Evolutionary conservation across 2,329 filamentous ascomycete species (phyloP).

Genomic region (Penicillium verrucosum): DNA sequence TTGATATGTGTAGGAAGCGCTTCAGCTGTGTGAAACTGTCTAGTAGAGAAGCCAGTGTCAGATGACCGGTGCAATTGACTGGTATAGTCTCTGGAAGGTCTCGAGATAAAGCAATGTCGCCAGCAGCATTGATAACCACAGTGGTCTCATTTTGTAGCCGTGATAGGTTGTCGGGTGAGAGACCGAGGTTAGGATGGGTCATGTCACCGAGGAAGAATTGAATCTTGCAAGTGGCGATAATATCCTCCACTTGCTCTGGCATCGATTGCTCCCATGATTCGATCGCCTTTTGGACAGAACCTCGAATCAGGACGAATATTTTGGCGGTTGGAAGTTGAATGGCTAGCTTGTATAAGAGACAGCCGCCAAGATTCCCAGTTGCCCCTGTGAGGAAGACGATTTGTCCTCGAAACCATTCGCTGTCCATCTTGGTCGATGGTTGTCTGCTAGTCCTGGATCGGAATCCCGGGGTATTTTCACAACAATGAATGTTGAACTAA

Average conservation of each 20-base stretch:
- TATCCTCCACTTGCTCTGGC: conserved; percentile 18
- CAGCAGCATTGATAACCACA: conserved; percentile 17
- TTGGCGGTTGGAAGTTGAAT: conserved; percentile 16
- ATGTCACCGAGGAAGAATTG: conserved; percentile 19
- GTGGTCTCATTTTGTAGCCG: conserved; percentile 13
- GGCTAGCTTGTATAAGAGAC: conserved; percentile 19
- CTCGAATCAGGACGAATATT: conserved; percentile 13
- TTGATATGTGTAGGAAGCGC: conserved; percentile 16
- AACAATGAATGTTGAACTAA: not conserved
- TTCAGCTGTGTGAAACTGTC: conserved; percentile 6
- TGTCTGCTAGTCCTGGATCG: no score
- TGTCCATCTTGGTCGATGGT: not conserved
- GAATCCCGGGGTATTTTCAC: not conserved
- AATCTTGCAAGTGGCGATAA: conserved; percentile 20
- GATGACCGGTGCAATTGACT: conserved; percentile 13
- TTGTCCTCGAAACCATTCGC: conserved; percentile 13
- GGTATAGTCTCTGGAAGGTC: conserved; percentile 10
- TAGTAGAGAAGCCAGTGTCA: conserved; percentile 1
- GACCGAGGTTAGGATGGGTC: conserved; percentile 10
- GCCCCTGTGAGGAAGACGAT: conserved; percentile 18
- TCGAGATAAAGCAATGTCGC: conserved; percentile 14
- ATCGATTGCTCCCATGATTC: conserved; percentile 15
- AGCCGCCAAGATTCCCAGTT: conserved; percentile 17
- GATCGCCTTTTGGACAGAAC: conserved; percentile 8
- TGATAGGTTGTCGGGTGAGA: conserved; percentile 3